A percentile compares a stretch with the other conserved stretches of the same genome.
Evolutionary conservation across 2,329 filamentous ascomycete genomes (phyloP).

Genomic region (Pestalotiopsis sp.): DNA sequence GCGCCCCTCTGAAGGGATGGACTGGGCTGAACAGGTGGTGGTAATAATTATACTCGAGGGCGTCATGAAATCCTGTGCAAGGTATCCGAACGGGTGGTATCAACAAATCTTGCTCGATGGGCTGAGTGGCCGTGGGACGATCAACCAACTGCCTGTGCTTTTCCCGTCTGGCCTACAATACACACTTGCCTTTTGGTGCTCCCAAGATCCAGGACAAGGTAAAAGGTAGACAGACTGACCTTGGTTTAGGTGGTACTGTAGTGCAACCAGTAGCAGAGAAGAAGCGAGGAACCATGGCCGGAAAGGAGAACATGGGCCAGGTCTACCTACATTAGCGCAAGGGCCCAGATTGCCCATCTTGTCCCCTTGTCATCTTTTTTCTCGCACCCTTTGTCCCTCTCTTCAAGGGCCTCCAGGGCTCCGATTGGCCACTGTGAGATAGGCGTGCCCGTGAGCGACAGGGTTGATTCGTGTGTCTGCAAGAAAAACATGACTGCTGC

Average conservation of each 20-base stretch:
- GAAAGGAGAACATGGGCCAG: conserved; percentile 1
- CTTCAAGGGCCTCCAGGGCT: background rate
- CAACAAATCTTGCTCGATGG: background rate
- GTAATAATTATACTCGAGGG: background rate
- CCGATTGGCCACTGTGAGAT: background rate
- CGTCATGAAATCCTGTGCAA: background rate
- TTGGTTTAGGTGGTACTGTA: background rate
- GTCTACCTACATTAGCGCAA: conserved; percentile 2
- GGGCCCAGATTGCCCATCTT: background rate
- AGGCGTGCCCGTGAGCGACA: background rate
- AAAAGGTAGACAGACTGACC: too few relatives aligned
- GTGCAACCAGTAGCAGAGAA: background rate
- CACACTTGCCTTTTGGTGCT: background rate
- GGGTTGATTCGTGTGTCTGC: background rate
- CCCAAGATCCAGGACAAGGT: background rate
- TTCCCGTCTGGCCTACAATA: background rate
- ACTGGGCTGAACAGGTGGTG: background rate
- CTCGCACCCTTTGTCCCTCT: background rate
- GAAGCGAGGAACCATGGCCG: background rate
- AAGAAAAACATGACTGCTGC: background rate
- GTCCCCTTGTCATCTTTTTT: conserved; percentile 3
- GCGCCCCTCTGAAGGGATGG: background rate
- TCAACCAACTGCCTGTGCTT: background rate
- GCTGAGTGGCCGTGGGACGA: background rate
- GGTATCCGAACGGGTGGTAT: background rate